A percentile compares a stretch with the other conserved stretches of the same genome.
Evolutionary conservation across 148 eudicot species (phyloP).

Genomic region (Silene uniflora): DNA sequence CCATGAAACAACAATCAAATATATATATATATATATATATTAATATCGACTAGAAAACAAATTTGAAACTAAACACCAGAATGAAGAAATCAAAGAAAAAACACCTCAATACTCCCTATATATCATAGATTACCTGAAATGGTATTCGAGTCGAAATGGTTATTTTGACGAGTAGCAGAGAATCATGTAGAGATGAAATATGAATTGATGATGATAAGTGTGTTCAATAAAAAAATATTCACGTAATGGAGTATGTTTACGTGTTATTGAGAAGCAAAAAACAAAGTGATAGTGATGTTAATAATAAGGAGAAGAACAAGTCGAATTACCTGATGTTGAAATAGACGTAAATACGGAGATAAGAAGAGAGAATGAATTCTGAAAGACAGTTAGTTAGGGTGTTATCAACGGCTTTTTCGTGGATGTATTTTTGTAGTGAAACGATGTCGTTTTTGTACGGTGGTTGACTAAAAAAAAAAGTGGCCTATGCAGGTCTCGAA

Average conservation of each 20-base stretch:
- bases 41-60: too few species aligned
- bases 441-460: not conserved
- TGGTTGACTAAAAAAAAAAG: too few species aligned
- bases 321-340: not conserved
- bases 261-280: not conserved
- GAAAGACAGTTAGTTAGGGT: not conserved
- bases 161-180: not conserved
- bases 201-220: not conserved
- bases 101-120: too few species aligned
- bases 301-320: not conserved
- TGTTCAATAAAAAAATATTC: not conserved
- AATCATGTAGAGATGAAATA: not conserved
- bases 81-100: too few species aligned
- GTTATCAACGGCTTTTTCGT: not conserved
- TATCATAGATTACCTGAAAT: not conserved
- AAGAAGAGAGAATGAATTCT: not conserved
- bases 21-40: too few species aligned
- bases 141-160: not conserved
- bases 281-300: not conserved
- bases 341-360: not conserved
- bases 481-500: slow-evolving; percentile 95
- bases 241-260: not conserved
- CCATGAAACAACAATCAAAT: too few species aligned
- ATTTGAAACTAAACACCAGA: too few species aligned
- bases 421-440: not conserved